Percentiles rank a stretch among this genome's conserved stretches.
These are phyloP conservation scores for Penicillium mononematosum DNA, from an alignment of 495 filamentous ascomycete species.

Conservation along the genomic window DNA sequence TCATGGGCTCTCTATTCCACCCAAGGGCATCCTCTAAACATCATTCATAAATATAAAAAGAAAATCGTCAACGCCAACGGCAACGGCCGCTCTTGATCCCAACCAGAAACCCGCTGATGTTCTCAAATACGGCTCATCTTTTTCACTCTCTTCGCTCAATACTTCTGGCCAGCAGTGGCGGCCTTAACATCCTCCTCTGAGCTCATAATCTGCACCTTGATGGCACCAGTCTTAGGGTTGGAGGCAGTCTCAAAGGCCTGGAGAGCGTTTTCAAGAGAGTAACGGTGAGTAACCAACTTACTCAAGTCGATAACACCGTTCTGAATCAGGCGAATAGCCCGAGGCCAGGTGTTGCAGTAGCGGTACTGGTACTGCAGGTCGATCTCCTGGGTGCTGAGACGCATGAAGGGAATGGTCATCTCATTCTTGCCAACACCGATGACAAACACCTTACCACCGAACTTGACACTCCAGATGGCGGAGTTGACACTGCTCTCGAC, in stretches of 20 bases:
- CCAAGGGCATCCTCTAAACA: constrained; percentile 24
- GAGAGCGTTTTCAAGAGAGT: constrained; percentile 77
- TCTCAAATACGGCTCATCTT: constrained; percentile 5
- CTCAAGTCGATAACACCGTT: constrained; percentile 76
- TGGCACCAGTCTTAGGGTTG: constrained; percentile 86
- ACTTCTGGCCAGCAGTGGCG: constrained; percentile 39
- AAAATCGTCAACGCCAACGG: constrained; percentile 17
- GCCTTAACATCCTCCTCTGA: constrained; percentile 47
- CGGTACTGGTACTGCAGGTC: constrained; percentile 95
- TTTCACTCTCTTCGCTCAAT: constrained; percentile 17
- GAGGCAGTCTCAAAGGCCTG: constrained; percentile 85
- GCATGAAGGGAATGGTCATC: constrained; percentile 92
- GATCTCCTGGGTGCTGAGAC: constrained; percentile 83
- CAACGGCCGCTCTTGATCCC: background rate
- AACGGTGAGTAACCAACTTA: constrained; percentile 85
- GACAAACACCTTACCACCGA: constrained; percentile 91
- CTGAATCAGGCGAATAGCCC: constrained; percentile 82
- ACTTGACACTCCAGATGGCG: constrained; percentile 84
- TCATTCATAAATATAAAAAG: constrained; percentile 20
- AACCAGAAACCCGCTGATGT: constrained; percentile 11
- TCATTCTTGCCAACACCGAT: constrained; percentile 92
- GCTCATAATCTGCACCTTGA: constrained; percentile 86
- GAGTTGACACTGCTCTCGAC: constrained; percentile 84
- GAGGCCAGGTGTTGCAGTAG: constrained; percentile 93
- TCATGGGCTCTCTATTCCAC: constrained; percentile 18